Conservation (phyloP, 176 grass and related monocot species). For the Avena eriantha region DNA sequence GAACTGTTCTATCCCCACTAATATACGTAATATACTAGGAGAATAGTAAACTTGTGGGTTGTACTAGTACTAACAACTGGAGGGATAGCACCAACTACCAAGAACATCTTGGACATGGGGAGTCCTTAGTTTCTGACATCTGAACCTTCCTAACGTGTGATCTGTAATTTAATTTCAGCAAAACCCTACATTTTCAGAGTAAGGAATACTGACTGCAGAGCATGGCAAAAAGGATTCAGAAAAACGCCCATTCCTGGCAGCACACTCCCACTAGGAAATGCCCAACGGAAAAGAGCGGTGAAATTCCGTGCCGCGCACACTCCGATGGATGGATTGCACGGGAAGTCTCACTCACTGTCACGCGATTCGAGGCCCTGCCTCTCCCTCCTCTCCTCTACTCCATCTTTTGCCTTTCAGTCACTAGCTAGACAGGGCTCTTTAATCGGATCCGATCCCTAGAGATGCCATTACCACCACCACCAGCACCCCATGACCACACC, state of each 20-base stretch:
- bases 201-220: not conserved
- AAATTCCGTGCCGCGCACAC: conserved; percentile 35
- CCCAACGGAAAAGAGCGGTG: conserved; percentile 24
- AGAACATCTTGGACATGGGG: conserved; percentile 11
- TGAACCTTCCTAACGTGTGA: conserved; percentile 31
- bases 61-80: not conserved
- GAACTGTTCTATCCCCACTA: not conserved
- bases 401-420: conserved; percentile 52
- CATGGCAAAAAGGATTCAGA: not conserved
- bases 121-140: not conserved
- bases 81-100: conserved; percentile 7
- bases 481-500: not conserved
- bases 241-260: conserved; percentile 19
- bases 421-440: conserved; percentile 48
- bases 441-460: conserved; percentile 51
- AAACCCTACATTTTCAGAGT: not conserved
- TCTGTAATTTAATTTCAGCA: not conserved
- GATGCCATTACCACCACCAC: conserved; percentile 39
- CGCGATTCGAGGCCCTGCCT: not conserved
- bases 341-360: conserved; percentile 41
- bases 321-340: conserved; percentile 12
- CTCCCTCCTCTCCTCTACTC: not conserved
- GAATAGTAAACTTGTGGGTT: conserved; percentile 4
- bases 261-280: conserved; percentile 18
- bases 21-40: not conserved